phyloP scores from a whole-genome alignment of 768 basidiomycete species.

The Phylloporus arenicola region DNA sequence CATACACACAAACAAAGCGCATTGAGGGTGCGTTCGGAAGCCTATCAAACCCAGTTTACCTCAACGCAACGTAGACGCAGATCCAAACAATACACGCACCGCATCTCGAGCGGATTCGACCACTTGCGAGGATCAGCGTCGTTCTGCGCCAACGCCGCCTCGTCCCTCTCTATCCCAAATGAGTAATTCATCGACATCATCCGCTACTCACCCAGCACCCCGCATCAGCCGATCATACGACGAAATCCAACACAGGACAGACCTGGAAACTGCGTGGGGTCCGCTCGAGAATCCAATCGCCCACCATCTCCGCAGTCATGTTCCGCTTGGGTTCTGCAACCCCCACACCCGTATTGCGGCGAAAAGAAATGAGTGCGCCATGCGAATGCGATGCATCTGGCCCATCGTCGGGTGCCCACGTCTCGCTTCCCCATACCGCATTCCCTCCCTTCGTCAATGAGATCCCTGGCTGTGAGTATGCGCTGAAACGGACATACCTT shows the following conservation, averaged over 20 bases:
- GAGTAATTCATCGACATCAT: constrained; percentile 71
- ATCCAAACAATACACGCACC: constrained; percentile 34
- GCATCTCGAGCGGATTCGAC: constrained; percentile 84
- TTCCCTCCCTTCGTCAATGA: constrained; percentile 60
- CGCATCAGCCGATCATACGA: not conserved
- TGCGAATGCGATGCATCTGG: constrained; percentile 53
- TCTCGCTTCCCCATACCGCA: constrained; percentile 73
- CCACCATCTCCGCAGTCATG: constrained; percentile 74
- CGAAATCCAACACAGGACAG: constrained; percentile 3
- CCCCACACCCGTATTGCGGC: constrained; percentile 25
- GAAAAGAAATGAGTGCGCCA: constrained; percentile 81
- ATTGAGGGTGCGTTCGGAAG: constrained; percentile 87
- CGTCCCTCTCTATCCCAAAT: constrained; percentile 79
- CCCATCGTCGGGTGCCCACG: constrained; percentile 77
- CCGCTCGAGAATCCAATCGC: constrained; percentile 74
- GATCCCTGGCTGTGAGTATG: not conserved
- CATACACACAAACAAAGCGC: constrained; percentile 91
- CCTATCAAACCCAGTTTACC: constrained; percentile 31
- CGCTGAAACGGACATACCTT: constrained; percentile 49
- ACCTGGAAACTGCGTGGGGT: constrained; percentile 82
- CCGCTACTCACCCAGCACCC: not conserved
- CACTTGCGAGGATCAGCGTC: constrained; percentile 77
- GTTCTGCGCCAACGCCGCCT: constrained; percentile 56
- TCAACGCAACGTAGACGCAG: not conserved
- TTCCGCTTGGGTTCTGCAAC: constrained; percentile 38